These are phyloP conservation scores for Ceratocystis huliohia DNA, from an alignment of 2,329 filamentous ascomycete species.

Conservation along the genomic window DNA sequence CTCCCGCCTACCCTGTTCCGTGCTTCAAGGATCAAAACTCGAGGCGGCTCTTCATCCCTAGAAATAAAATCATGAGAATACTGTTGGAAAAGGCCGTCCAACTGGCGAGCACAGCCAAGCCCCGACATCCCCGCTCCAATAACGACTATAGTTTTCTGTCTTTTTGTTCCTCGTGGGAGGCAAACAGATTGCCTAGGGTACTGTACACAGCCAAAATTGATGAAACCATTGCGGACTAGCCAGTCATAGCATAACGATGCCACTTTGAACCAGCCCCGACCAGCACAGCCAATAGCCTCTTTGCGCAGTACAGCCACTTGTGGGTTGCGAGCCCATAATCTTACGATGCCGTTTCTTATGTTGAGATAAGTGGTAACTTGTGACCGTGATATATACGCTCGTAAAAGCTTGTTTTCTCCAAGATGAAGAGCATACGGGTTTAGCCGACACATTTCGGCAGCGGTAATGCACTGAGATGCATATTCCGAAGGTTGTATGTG, in stretches of 20 bases:
- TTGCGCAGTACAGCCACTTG: conserved; percentile 67
- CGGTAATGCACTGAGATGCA: conserved; percentile 79
- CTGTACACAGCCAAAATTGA: conserved; percentile 81
- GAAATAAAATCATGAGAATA: conserved; percentile 56
- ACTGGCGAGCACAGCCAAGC: conserved; percentile 77
- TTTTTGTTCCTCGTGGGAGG: conserved; percentile 35
- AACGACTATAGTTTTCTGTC: conserved; percentile 64
- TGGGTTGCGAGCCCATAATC: conserved; percentile 80
- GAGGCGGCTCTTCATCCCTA: conserved; percentile 54
- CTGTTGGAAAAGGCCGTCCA: conserved; percentile 75
- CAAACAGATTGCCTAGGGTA: conserved; percentile 35
- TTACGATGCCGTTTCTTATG: conserved; percentile 84
- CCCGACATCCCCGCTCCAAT: conserved; percentile 93
- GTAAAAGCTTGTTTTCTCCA: conserved; percentile 69
- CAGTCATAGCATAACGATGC: conserved; percentile 85
- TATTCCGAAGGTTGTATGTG: conserved; percentile 63
- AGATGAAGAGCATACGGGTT: conserved; percentile 80
- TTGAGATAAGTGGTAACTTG: conserved; percentile 95
- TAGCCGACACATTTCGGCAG: conserved; percentile 77
- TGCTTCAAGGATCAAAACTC: conserved; percentile 73
- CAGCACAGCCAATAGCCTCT: conserved; percentile 83
- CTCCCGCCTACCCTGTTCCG: conserved; percentile 77
- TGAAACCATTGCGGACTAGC: conserved; percentile 81
- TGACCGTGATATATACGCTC: conserved; percentile 67
- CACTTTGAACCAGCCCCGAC: conserved; percentile 76